Evolutionary conservation across 2,329 filamentous ascomycete species (phyloP).

Genomic region (Raffaelea deltoideospora): DNA sequence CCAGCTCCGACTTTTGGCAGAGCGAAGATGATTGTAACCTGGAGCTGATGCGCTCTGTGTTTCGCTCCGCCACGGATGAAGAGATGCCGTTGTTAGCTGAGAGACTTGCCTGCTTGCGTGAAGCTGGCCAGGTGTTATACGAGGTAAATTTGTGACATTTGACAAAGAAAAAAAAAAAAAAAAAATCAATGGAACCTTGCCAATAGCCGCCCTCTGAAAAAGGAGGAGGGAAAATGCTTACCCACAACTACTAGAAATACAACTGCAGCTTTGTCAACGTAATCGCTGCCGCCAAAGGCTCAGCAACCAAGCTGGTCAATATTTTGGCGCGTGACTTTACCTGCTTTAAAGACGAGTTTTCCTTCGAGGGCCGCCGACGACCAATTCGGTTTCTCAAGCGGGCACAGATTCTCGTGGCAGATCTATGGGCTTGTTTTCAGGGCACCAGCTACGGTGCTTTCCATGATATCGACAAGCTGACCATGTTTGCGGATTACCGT

Average conservation of each 20-base stretch:
- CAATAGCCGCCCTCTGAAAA: neutral
- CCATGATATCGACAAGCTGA: slow-evolving; percentile 83
- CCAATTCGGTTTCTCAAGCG: slow-evolving; percentile 77
- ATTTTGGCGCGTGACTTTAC: slow-evolving; percentile 66
- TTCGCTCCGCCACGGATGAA: slow-evolving; percentile 74
- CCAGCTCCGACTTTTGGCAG: slow-evolving; percentile 74
- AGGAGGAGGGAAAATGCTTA: neutral
- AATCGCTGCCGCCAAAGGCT: slow-evolving; percentile 58
- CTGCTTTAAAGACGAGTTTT: slow-evolving; percentile 72
- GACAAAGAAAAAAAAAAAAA: no score
- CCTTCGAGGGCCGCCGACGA: slow-evolving; percentile 54
- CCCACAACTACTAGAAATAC: slow-evolving; percentile 45
- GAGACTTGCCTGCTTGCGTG: slow-evolving; percentile 62
- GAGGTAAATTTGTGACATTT: no score
- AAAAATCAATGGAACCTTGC: no score
- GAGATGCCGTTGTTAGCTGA: slow-evolving; percentile 73
- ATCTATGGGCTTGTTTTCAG: slow-evolving; percentile 91
- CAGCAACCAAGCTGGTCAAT: slow-evolving; percentile 76
- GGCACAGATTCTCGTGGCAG: slow-evolving; percentile 89
- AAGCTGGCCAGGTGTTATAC: slow-evolving; percentile 68
- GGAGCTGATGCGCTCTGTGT: slow-evolving; percentile 59
- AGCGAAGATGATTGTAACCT: slow-evolving; percentile 62
- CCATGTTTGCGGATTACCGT: slow-evolving; percentile 97
- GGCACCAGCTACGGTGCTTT: slow-evolving; percentile 69
- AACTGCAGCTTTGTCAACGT: slow-evolving; percentile 58